Conservation (phyloP, 371 early-diverging fungal genomes). For the Mortierella sp. region DNA sequence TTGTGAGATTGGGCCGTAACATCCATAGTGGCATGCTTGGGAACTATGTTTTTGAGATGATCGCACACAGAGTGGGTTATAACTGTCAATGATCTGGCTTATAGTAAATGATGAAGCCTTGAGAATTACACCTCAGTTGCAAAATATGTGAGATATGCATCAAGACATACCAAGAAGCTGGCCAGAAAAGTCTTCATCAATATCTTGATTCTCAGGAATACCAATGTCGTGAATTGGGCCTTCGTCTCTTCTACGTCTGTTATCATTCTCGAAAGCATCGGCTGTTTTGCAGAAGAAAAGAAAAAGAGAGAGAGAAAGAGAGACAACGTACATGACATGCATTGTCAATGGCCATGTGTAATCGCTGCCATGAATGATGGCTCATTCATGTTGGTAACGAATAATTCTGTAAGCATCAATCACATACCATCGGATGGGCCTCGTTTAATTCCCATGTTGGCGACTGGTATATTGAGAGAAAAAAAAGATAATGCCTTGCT, state of each 20-base stretch:
- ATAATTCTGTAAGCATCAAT: neutral
- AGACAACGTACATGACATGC: neutral
- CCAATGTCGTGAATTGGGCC: slow-evolving; percentile 53
- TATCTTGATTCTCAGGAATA: slow-evolving; percentile 43
- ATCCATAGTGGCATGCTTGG: slow-evolving; percentile 71
- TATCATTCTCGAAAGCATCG: slow-evolving; percentile 3
- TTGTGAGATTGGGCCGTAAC: slow-evolving; percentile 56
- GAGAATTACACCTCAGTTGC: neutral
- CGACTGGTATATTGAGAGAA: neutral
- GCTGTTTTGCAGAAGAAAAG: neutral
- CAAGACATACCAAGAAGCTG: slow-evolving; percentile 38
- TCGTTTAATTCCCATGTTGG: slow-evolving; percentile 43
- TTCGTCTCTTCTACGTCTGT: slow-evolving; percentile 45
- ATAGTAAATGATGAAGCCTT: neutral
- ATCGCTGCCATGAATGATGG: neutral
- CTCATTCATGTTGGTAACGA: neutral
- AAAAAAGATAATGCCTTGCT: neutral
- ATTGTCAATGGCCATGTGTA: neutral
- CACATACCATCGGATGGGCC: slow-evolving; percentile 41
- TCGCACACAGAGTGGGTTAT: neutral
- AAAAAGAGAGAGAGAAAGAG: no score
- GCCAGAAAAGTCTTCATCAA: slow-evolving; percentile 48
- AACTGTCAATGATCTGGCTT: neutral
- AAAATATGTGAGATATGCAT: neutral
- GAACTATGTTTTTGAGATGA: slow-evolving; percentile 51